Evolutionary conservation across 73 alveolate genomes (phyloP).

Genomic region (Paraurostyla sp.): DNA sequence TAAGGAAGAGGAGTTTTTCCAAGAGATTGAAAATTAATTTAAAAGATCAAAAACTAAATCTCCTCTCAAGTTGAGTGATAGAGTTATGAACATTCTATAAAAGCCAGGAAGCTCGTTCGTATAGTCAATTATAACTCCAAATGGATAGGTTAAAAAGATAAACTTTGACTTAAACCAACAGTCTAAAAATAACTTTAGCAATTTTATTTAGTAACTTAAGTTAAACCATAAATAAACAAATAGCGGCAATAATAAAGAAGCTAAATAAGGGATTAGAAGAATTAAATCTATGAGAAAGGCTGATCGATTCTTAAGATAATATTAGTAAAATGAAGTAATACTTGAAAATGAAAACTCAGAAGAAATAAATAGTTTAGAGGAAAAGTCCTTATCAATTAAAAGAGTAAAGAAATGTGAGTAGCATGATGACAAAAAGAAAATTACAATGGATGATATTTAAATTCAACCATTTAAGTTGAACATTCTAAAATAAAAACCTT

Average conservation of each 20-base stretch:
- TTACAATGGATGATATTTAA: constrained; percentile 33
- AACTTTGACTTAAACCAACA: not conserved
- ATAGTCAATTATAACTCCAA: not conserved
- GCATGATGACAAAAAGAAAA: constrained; percentile 31
- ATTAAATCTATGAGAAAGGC: not conserved
- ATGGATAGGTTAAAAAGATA: not conserved
- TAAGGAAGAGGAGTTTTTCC: not conserved
- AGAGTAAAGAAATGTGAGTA: not conserved
- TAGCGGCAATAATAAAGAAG: not conserved
- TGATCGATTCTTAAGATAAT: not conserved
- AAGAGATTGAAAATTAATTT: not conserved
- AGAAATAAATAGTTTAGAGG: not conserved
- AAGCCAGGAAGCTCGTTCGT: not conserved
- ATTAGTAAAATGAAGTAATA: not conserved
- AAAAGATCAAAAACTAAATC: not conserved
- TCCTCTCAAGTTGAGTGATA: constrained; percentile 10
- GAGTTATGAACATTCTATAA: not conserved
- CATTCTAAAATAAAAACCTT: not conserved
- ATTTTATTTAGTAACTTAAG: not conserved
- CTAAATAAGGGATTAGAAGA: not conserved
- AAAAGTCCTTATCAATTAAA: not conserved
- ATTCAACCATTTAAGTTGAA: not conserved
- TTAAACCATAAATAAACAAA: not conserved
- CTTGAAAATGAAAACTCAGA: not conserved
- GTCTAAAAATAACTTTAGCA: not conserved